phyloP scores from a whole-genome alignment of 176 grass and related monocot genomes.

The Lolium rigidum region DNA sequence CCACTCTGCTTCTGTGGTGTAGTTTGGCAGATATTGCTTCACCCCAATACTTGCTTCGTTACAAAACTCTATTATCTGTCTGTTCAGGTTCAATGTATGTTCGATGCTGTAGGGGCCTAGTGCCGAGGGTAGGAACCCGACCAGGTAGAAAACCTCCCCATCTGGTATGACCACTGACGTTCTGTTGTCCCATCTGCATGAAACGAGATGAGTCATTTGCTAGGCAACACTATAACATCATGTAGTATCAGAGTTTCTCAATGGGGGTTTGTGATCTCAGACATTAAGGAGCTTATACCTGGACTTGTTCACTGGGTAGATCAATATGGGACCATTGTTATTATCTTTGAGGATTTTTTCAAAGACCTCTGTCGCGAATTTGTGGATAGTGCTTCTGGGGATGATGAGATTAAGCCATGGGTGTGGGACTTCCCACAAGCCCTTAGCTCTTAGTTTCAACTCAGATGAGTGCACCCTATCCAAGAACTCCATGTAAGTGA shows the following conservation, averaged over 20 bases:
- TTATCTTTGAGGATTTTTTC: conserved; percentile 76
- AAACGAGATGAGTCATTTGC: conserved; percentile 13
- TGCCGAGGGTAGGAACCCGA: conserved; percentile 78
- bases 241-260: conserved; percentile 2
- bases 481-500: conserved; percentile 81
- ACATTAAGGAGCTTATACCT: conserved; percentile 57
- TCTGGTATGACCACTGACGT: conserved; percentile 77
- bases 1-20: conserved; percentile 68
- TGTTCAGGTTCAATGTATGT: conserved; percentile 62
- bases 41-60: conserved; percentile 49
- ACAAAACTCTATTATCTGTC: conserved; percentile 64
- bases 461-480: conserved; percentile 83
- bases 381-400: conserved; percentile 67
- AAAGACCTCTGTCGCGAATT: conserved; percentile 71
- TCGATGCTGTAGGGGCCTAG: conserved; percentile 47
- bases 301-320: conserved; percentile 79
- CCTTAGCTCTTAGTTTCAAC: conserved; percentile 72
- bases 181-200: conserved; percentile 86
- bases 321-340: conserved; percentile 78
- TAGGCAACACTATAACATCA: background rate
- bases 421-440: conserved; percentile 92
- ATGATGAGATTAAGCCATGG: conserved; percentile 94
- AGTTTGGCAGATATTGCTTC: conserved; percentile 89
- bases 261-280: conserved; percentile 17
- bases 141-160: conserved; percentile 88